Evolutionary conservation across 1,284 basidiomycete genomes (phyloP), one percentile per base, ranked within the genome.

Genomic region (Anthracocystis setariae): DNA sequence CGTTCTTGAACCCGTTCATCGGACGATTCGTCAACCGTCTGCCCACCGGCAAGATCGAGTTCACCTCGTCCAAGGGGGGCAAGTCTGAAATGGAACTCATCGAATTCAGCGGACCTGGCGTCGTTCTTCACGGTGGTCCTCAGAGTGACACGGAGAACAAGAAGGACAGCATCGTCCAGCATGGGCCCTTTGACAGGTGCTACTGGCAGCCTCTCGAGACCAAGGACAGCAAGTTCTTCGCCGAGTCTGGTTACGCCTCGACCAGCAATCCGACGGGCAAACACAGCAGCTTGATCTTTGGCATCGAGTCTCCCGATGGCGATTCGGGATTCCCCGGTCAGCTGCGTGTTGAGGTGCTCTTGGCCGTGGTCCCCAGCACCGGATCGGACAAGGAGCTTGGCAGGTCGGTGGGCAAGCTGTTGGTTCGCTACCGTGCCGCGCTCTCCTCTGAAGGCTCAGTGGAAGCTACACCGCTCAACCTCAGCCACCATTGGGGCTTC

Each of bases 401-500:
- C 27, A 56, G 56, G 51, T 70, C 62, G 33, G 59, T 60, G 2
- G 76, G 77, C 10, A 70, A 46, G 42, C 25, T 77, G 20, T 49
- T 67, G n/a, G 51, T 80, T 25, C 73, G 70, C 21, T 81, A 81
- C 57, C 62, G 79, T 10, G 77, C 79, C 5, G 49, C 63, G 3
- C 44, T 81, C 21, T 46, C 59, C 15, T 43, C 57, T 18, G 65
- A 69, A 18, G 61, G 57, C 7, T n/a, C 43, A 2, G 59, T 60
- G 8, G 63, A 62, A 33, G 69, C 69, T n/a, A 81, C 79, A 17
- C 79, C 79, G 8, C 52, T 81, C 60, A 81, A 80, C 54, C 42
- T 81, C 29, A 78, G 78, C n/a, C 79, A 81, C 35, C 79, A 81
- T 58, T 81, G 79, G 79, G 77, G 76, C 43, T 81, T 81, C 66